Percentiles rank a stretch among this genome's conserved stretches.
phyloP scores from a whole-genome alignment of 306 rosid genomes.

The Prunus mume region DNA sequence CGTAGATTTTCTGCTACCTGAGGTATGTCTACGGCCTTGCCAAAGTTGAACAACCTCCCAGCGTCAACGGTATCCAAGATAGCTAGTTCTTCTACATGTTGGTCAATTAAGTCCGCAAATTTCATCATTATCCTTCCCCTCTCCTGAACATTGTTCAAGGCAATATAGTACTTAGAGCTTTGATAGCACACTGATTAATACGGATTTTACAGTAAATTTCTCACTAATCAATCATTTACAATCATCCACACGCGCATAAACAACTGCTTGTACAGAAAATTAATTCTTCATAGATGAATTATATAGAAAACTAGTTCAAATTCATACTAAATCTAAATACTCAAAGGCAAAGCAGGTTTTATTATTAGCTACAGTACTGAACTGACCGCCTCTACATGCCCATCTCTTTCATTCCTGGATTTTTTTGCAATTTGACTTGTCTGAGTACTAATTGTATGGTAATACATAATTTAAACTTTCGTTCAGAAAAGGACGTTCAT shows the following conservation, averaged over 20 bases:
- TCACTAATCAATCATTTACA: too few relatives aligned
- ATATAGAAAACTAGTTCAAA: too few relatives aligned
- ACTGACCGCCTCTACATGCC: background rate
- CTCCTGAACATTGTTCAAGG: conserved; percentile 41
- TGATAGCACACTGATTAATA: too few relatives aligned
- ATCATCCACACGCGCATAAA: too few relatives aligned
- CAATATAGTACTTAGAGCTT: background rate
- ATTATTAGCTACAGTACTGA: too few relatives aligned
- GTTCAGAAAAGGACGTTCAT: too few relatives aligned
- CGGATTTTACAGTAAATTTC: too few relatives aligned
- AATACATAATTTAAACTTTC: background rate
- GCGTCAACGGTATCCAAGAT: conserved; percentile 67
- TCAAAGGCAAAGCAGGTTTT: background rate
- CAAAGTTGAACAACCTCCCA: conserved; percentile 41
- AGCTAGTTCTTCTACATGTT: conserved; percentile 63
- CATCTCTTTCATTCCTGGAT: background rate
- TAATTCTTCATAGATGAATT: too few relatives aligned
- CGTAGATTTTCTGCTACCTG: conserved; percentile 34
- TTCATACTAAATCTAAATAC: background rate
- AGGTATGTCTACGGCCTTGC: conserved; percentile 60
- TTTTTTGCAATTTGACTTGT: background rate
- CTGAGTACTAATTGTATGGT: background rate
- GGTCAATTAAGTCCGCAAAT: conserved; percentile 62
- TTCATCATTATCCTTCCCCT: conserved; percentile 61
- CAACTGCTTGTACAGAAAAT: too few relatives aligned